A percentile compares a stretch with the other conserved stretches of the same genome.
phyloP scores from a whole-genome alignment of 2,329 filamentous ascomycete genomes.

The Phaeomoniella chlamydospora region DNA sequence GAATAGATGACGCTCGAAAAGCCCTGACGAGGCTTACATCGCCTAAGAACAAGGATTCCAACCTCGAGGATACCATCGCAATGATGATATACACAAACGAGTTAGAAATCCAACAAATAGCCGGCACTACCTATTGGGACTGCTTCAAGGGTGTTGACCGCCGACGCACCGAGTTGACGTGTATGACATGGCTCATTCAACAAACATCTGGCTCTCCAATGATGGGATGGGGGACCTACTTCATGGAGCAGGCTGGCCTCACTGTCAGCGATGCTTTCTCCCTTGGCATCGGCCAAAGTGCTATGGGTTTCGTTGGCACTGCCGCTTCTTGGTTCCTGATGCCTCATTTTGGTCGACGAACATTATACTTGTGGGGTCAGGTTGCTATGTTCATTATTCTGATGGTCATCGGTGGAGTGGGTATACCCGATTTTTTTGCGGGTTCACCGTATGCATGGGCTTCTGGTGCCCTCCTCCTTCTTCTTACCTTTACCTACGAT shows the following conservation, averaged over 20 bases:
- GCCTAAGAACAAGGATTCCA: not conserved
- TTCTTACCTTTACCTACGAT: conserved; percentile 41
- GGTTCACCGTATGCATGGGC: not conserved
- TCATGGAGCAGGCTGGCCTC: conserved; percentile 41
- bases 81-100: conserved; percentile 14
- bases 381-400: conserved; percentile 60
- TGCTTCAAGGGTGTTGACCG: conserved; percentile 73
- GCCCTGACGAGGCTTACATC: conserved; percentile 26
- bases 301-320: conserved; percentile 63
- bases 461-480: conserved; percentile 19
- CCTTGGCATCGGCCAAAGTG: conserved; percentile 44
- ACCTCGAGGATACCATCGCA: not conserved
- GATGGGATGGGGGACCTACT: conserved; percentile 50
- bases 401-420: not conserved
- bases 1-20: conserved; percentile 24
- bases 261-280: conserved; percentile 33
- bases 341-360: conserved; percentile 58
- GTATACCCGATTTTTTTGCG: conserved; percentile 3
- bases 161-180: conserved; percentile 61
- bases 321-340: conserved; percentile 71
- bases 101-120: conserved; percentile 11
- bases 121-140: conserved; percentile 50
- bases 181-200: conserved; percentile 50
- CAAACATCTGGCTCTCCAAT: conserved; percentile 50
- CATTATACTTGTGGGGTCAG: conserved; percentile 60